Conservation (phyloP, 1,284 basidiomycete species). For the Ustilago crameri region DNA sequence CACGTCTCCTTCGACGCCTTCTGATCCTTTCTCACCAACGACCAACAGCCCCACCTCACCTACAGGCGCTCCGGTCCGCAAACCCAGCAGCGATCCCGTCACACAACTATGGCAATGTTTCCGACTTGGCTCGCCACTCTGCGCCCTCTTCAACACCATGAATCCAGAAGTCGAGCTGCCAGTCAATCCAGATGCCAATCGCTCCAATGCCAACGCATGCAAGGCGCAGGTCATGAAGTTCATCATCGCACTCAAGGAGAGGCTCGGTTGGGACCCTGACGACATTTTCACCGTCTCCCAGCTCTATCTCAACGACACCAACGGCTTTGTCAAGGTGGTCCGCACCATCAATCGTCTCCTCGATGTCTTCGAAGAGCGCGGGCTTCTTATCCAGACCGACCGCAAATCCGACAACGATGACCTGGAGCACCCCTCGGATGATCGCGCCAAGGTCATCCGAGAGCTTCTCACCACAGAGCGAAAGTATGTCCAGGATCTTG, state of each 20-base stretch:
- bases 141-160: constrained; percentile 92
- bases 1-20: constrained; percentile 18
- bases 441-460: constrained; percentile 80
- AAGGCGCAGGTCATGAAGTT: constrained; percentile 73
- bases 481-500: constrained; percentile 97
- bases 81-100: constrained; percentile 72
- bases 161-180: constrained; percentile 73
- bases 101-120: constrained; percentile 94
- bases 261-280: constrained; percentile 70
- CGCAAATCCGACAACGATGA: constrained; percentile 67
- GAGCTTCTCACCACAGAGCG: constrained; percentile 94
- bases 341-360: constrained; percentile 90
- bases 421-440: constrained; percentile 69
- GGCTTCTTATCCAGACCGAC: constrained; percentile 74
- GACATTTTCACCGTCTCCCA: constrained; percentile 76
- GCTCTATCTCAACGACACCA: constrained; percentile 86
- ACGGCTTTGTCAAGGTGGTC: constrained; percentile 92
- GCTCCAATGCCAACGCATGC: constrained; percentile 80
- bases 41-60: constrained; percentile 32
- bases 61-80: constrained; percentile 10
- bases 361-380: constrained; percentile 79
- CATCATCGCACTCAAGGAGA: constrained; percentile 72
- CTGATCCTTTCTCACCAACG: constrained; percentile 21
- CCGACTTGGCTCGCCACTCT: constrained; percentile 89
- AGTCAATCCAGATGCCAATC: constrained; percentile 71